These are phyloP conservation scores for Durio zibethinus DNA, from an alignment of 345 rosid genomes.

Conservation along the genomic window DNA sequence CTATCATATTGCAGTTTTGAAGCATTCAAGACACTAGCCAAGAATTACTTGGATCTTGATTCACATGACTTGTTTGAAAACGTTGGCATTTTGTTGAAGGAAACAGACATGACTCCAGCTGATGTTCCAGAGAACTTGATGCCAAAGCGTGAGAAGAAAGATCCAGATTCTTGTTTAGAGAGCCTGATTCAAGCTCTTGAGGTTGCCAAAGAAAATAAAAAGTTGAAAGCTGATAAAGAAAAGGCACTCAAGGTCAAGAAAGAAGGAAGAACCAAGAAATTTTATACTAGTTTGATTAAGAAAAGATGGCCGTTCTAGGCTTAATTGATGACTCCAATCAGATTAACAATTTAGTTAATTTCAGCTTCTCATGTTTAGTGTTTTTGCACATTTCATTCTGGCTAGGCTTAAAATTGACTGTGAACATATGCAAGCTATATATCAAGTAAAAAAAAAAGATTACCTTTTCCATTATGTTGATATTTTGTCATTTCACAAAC, in stretches of 20 bases:
- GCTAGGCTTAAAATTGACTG: neutral
- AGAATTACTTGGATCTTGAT: slow-evolving; percentile 35
- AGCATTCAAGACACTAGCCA: slow-evolving; percentile 39
- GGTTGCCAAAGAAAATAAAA: slow-evolving; percentile 20
- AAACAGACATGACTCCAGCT: slow-evolving; percentile 37
- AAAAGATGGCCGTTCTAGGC: neutral
- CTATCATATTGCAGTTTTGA: slow-evolving; percentile 43
- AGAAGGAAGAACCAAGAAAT: neutral
- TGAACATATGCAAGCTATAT: neutral
- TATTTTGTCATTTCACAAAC: neutral
- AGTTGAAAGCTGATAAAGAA: neutral
- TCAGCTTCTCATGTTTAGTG: neutral
- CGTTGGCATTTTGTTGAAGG: slow-evolving; percentile 26
- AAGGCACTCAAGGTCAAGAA: neutral
- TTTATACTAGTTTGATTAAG: neutral
- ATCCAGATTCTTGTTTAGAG: slow-evolving; percentile 27
- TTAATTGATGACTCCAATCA: neutral
- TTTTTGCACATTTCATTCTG: neutral
- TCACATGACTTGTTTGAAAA: slow-evolving; percentile 25
- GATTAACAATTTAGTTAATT: slow-evolving; percentile 1
- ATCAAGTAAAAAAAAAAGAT: neutral
- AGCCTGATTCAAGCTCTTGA: slow-evolving; percentile 35
- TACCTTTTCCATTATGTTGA: neutral
- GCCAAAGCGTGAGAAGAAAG: slow-evolving; percentile 29
- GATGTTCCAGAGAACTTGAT: slow-evolving; percentile 45